Base-by-base conservation (phyloP, 805 yeast genomes). In the Maudiozyma saulgeensis region DNA sequence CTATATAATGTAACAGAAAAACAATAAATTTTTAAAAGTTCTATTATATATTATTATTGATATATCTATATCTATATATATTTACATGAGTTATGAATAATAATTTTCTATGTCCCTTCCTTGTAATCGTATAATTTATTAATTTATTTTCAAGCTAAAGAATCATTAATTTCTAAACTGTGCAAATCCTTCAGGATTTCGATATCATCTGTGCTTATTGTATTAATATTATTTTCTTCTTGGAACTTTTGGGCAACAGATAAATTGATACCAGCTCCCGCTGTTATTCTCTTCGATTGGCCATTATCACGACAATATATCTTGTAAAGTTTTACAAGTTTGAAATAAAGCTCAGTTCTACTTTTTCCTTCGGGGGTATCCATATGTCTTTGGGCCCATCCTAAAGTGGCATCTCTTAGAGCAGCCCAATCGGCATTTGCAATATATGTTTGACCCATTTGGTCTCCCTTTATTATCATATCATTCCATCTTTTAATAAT, bases 391-490 rank as follows among this genome's bases (percentile, higher is more conserved):
- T 56, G 58, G n/a, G 62, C 46, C 59, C 59, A 59, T 3, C 56
- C 51, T 7, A 62, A 51, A 1, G 91, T 84, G 19, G 90, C 86
- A 63, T 82, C 87, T 68, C 89, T 78, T 48, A 84, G 64, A 2
- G 89, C 83, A 25, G 86, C 81, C 89, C 89, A 84, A 66, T 84
- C 89, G 11, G 90, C 90, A 62, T 79, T 80, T 4, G 89, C 87
- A 56, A 84, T 80, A 62, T 79, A 82, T 23, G 62, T 66, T 64
- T 75, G 77, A 8, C 79, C 78, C 47, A 70, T 72, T 38, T 63
- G 61, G 23, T 74, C 75, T 51, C 79, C 78, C 55, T 77, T 73
- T 32, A 50, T 43, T 28, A 80, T 61, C 34, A 76, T 63, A 42
- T 75, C 74, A 51, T 71, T 66, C 87, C 87, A 82, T 51, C 68